phyloP scores from a whole-genome alignment of 73 alveolate species.

The Effrenium voratum region DNA sequence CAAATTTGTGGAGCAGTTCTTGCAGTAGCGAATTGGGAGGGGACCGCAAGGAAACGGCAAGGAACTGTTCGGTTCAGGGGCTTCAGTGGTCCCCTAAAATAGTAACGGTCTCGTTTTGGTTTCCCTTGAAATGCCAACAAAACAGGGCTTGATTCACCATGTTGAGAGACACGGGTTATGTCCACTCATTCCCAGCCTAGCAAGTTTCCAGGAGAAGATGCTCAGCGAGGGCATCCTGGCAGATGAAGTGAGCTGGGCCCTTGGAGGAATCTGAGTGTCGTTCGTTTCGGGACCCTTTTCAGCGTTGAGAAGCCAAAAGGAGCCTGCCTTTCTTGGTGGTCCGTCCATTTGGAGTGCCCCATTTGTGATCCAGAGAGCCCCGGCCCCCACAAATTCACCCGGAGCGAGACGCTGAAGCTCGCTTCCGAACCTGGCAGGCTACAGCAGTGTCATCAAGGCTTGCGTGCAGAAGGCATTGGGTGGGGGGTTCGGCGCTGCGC shows the following conservation, averaged over 20 bases:
- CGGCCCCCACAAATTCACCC: neutral
- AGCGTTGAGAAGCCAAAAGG: neutral
- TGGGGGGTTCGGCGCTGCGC: no score
- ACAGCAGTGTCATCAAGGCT: constrained; percentile 93
- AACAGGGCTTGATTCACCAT: no score
- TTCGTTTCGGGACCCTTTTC: neutral
- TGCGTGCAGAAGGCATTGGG: constrained; percentile 90
- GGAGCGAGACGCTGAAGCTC: neutral
- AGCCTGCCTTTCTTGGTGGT: neutral
- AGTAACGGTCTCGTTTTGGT: no score
- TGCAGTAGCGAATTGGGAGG: no score
- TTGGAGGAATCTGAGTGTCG: neutral
- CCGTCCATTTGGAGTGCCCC: no score
- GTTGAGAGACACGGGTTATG: no score
- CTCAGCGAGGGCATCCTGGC: constrained; percentile 94
- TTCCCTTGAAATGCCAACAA: no score
- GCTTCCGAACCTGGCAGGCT: constrained; percentile 1
- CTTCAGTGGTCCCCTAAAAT: no score
- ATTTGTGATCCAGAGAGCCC: neutral
- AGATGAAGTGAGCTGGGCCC: constrained; percentile 65
- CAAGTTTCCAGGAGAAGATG: constrained; percentile 93
- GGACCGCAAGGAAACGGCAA: no score
- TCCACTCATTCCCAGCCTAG: no score
- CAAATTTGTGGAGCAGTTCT: no score
- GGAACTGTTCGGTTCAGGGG: no score